phyloP scores from a whole-genome alignment of 768 basidiomycete genomes.

The Trametes cubensis region DNA sequence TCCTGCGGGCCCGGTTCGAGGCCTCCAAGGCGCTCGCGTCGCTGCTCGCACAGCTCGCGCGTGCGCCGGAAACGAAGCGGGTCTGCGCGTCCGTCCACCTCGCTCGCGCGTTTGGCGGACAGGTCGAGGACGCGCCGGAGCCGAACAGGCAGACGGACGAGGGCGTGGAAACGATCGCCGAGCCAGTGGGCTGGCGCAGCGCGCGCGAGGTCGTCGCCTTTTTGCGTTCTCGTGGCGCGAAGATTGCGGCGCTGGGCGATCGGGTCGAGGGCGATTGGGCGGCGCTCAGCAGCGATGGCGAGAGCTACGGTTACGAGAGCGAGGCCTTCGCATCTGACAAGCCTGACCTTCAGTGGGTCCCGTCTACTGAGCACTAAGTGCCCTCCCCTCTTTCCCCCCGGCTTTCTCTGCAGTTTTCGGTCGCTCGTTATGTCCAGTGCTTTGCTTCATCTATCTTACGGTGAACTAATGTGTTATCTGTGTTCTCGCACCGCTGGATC shows the following conservation, averaged over 20 bases:
- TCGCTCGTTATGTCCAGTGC: background rate
- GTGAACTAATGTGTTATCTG: background rate
- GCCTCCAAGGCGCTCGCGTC: slow-evolving; percentile 74
- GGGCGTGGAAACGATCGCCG: slow-evolving; percentile 21
- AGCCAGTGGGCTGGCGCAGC: slow-evolving; percentile 55
- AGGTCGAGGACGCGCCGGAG: slow-evolving; percentile 36
- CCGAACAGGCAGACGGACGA: slow-evolving; percentile 28
- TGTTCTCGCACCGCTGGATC: background rate
- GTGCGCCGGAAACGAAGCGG: slow-evolving; percentile 44
- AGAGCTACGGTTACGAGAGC: slow-evolving; percentile 34
- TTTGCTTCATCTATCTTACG: background rate
- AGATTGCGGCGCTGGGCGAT: slow-evolving; percentile 54
- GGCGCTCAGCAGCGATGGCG: slow-evolving; percentile 63
- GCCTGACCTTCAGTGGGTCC: slow-evolving; percentile 21
- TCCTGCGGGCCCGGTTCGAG: slow-evolving; percentile 82
- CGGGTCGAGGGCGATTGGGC: slow-evolving; percentile 72
- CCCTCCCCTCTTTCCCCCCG: no score
- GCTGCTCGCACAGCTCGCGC: slow-evolving; percentile 68
- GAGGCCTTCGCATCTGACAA: slow-evolving; percentile 19
- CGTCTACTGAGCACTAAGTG: slow-evolving; percentile 15
- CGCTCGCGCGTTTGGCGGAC: slow-evolving; percentile 44
- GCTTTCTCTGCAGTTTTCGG: background rate
- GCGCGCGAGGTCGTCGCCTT: slow-evolving; percentile 75
- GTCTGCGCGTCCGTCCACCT: slow-evolving; percentile 55
- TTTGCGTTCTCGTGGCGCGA: slow-evolving; percentile 71